phyloP scores from a whole-genome alignment of 2,329 filamentous ascomycete species.

The Chaetothyriales sp. region DNA sequence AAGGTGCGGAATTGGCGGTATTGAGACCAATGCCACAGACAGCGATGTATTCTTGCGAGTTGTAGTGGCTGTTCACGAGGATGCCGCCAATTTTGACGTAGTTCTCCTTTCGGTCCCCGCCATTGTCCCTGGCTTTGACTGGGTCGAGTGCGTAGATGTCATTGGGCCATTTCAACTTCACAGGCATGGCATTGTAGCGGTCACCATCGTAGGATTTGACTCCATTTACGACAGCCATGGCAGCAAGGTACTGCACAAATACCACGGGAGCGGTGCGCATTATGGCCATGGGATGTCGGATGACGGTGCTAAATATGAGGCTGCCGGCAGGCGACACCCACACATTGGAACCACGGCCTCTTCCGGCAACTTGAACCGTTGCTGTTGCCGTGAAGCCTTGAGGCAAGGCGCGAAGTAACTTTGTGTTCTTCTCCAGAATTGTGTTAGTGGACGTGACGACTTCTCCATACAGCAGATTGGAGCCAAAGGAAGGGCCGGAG shows the following conservation, averaged over 20 bases:
- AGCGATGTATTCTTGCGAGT: conserved; percentile 62
- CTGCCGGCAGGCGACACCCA: conserved; percentile 85
- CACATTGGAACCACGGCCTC: conserved; percentile 80
- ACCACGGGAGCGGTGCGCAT: conserved; percentile 64
- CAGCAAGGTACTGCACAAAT: conserved; percentile 86
- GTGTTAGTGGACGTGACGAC: conserved; percentile 92
- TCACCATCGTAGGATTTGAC: conserved; percentile 61
- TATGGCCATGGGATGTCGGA: conserved; percentile 67
- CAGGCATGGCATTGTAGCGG: conserved; percentile 60
- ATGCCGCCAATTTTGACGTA: conserved; percentile 92
- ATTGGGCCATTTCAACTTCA: conserved; percentile 95
- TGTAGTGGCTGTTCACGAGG: conserved; percentile 76
- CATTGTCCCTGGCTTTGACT: conserved; percentile 10
- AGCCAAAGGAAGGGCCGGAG: conserved; percentile 51
- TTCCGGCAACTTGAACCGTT: conserved; percentile 73
- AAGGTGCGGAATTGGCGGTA: conserved; percentile 67
- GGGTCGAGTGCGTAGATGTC: conserved; percentile 70
- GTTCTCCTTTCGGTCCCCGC: conserved; percentile 13
- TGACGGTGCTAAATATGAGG: conserved; percentile 75
- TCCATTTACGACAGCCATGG: conserved; percentile 72
- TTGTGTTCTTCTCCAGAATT: conserved; percentile 80
- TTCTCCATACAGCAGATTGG: conserved; percentile 70
- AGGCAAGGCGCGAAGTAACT: conserved; percentile 61
- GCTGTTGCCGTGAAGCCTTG: conserved; percentile 79
- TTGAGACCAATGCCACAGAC: conserved; percentile 82